Evolutionary conservation across 2,329 filamentous ascomycete species (phyloP).

Genomic region (Claviceps africana): DNA sequence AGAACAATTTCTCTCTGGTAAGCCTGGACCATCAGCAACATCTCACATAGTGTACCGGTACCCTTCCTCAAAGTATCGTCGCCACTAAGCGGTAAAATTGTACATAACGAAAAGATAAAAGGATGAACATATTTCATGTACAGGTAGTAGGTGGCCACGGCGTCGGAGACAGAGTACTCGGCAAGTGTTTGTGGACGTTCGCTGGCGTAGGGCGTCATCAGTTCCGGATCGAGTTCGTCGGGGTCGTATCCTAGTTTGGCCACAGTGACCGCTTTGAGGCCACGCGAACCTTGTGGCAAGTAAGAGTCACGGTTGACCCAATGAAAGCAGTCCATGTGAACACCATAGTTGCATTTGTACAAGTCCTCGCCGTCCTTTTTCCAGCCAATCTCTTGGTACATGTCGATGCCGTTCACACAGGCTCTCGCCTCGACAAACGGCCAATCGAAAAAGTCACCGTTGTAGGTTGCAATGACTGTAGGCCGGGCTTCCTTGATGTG

Average conservation of each 20-base stretch:
- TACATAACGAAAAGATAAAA: conserved; percentile 97
- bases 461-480: conserved; percentile 98
- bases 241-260: conserved; percentile 97
- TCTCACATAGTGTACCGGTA: conserved; percentile 96
- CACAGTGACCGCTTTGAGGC: conserved; percentile 92
- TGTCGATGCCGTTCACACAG: conserved; percentile 89
- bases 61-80: conserved; percentile 91
- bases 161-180: conserved; percentile 97
- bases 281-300: conserved; percentile 89
- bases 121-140: conserved; percentile 99
- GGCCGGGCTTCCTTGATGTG: conserved; percentile 91
- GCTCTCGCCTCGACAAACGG: conserved; percentile 91
- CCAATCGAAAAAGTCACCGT: conserved; percentile 99
- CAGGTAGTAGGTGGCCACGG: conserved; percentile 93
- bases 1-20: conserved; percentile 84
- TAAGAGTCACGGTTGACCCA: conserved; percentile 99
- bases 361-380: conserved; percentile 90
- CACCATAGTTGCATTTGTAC: conserved; percentile 89
- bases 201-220: conserved; percentile 86
- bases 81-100: conserved; percentile 81
- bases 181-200: conserved; percentile 89
- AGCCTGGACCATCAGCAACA: conserved; percentile 97
- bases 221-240: conserved; percentile 89
- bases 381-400: conserved; percentile 98
- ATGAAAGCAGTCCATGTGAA: conserved; percentile 97